Conservation (phyloP, 495 filamentous ascomycete species). For the Aspergillus incahuasiensis region DNA sequence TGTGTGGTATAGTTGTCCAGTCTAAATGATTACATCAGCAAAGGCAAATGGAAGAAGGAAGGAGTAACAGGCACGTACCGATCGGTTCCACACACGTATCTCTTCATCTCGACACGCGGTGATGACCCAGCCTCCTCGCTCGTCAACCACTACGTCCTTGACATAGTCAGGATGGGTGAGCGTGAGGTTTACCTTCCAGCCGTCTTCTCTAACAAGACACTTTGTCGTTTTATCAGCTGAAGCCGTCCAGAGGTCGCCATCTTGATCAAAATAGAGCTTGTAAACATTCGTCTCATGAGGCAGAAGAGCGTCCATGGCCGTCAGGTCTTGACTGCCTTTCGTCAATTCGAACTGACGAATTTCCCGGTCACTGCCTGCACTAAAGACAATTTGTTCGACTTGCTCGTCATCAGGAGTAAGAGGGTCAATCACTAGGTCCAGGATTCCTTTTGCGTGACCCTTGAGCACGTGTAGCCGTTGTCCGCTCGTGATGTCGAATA, state of each 20-base stretch:
- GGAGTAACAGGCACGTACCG: slow-evolving; percentile 31
- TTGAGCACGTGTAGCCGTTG: slow-evolving; percentile 66
- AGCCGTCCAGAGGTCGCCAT: slow-evolving; percentile 83
- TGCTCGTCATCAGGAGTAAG: slow-evolving; percentile 27
- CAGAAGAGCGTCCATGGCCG: slow-evolving; percentile 56
- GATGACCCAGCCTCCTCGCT: slow-evolving; percentile 72
- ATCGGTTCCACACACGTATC: slow-evolving; percentile 80
- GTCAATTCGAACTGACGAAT: slow-evolving; percentile 58
- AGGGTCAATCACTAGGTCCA: slow-evolving; percentile 71
- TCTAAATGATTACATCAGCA: slow-evolving; percentile 34
- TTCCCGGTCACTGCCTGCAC: slow-evolving; percentile 77
- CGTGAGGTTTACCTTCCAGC: slow-evolving; percentile 64
- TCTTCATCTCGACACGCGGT: slow-evolving; percentile 90
- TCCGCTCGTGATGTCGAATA: slow-evolving; percentile 70
- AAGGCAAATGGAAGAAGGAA: not conserved
- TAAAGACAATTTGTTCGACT: slow-evolving; percentile 57
- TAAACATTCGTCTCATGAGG: slow-evolving; percentile 90
- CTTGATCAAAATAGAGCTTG: slow-evolving; percentile 66
- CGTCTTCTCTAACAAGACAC: slow-evolving; percentile 60
- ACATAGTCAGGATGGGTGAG: slow-evolving; percentile 86
- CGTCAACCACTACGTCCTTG: slow-evolving; percentile 68
- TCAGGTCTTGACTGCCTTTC: slow-evolving; percentile 38
- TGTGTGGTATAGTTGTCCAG: slow-evolving; percentile 68
- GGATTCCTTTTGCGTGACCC: slow-evolving; percentile 73
- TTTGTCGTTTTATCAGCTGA: slow-evolving; percentile 81